Evolutionary conservation across 1,284 basidiomycete genomes (phyloP).

Genomic region (Austroboletus rostrupii): DNA sequence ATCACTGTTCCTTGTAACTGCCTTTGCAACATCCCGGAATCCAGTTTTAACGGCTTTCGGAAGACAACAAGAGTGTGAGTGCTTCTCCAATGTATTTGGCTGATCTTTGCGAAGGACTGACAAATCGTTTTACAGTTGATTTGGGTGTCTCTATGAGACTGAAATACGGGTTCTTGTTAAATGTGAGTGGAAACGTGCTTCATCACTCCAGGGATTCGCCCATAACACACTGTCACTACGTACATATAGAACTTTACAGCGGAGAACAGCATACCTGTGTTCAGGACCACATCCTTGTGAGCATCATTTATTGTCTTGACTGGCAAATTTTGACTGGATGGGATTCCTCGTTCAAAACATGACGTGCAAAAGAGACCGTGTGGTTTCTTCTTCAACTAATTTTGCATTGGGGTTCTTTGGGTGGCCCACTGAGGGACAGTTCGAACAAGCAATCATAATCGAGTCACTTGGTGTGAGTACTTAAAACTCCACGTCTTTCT

Average conservation of each 20-base stretch:
- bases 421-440: constrained; percentile 73
- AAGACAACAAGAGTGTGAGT: constrained; percentile 67
- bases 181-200: constrained; percentile 35
- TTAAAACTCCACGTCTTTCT: not conserved
- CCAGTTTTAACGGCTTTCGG: constrained; percentile 79
- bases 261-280: constrained; percentile 69
- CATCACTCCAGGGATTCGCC: not conserved
- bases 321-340: not conserved
- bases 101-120: not conserved
- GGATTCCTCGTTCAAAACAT: not conserved
- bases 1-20: too few species aligned
- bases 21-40: too few species aligned
- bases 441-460: constrained; percentile 77
- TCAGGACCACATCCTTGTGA: constrained; percentile 84
- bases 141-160: constrained; percentile 69
- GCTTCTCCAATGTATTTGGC: constrained; percentile 21
- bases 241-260: constrained; percentile 71
- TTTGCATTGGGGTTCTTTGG: constrained; percentile 89
- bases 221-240: not conserved
- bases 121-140: constrained; percentile 44
- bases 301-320: constrained; percentile 21
- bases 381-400: constrained; percentile 79
- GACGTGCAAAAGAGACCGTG: constrained; percentile 56
- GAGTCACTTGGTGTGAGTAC: constrained; percentile 57
- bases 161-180: constrained; percentile 77